A percentile compares a stretch with the other conserved stretches of the same genome.
These are phyloP conservation scores for Peronospora tabacina DNA, from an alignment of 352 stramenopile species.

Conservation along the genomic window DNA sequence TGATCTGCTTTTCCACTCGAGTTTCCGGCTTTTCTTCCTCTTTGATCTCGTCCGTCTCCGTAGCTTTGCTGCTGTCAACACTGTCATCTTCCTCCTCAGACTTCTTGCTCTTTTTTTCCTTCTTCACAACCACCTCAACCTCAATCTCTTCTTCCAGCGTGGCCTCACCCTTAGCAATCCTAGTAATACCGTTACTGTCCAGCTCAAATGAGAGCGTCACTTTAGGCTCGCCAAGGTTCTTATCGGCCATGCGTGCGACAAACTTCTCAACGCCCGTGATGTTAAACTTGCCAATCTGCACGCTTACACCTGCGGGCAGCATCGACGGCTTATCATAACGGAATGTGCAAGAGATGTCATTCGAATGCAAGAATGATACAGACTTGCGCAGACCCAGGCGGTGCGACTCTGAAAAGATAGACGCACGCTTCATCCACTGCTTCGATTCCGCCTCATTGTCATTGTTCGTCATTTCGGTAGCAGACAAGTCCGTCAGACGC, in stretches of 20 bases:
- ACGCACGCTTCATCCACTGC: slow-evolving; percentile 88
- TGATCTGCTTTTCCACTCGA: slow-evolving; percentile 86
- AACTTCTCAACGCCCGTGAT: slow-evolving; percentile 90
- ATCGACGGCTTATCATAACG: slow-evolving; percentile 87
- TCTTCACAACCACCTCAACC: slow-evolving; percentile 55
- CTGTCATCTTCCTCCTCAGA: slow-evolving; percentile 31
- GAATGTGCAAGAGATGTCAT: slow-evolving; percentile 87
- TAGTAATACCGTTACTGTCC: slow-evolving; percentile 86
- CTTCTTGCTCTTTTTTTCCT: slow-evolving; percentile 52
- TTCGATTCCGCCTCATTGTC: slow-evolving; percentile 48
- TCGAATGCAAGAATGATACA: slow-evolving; percentile 91
- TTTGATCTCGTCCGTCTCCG: slow-evolving; percentile 37
- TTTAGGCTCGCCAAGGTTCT: slow-evolving; percentile 88
- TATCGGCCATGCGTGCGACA: slow-evolving; percentile 79
- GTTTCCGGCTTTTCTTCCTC: slow-evolving; percentile 31
- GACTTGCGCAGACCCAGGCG: slow-evolving; percentile 89
- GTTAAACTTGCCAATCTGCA: slow-evolving; percentile 89
- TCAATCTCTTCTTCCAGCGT: slow-evolving; percentile 83
- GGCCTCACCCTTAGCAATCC: slow-evolving; percentile 90
- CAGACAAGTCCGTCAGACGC: slow-evolving; percentile 71
- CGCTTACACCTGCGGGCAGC: slow-evolving; percentile 55
- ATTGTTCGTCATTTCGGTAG: slow-evolving; percentile 37
- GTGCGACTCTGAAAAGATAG: slow-evolving; percentile 84
- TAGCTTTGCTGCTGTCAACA: slow-evolving; percentile 26
- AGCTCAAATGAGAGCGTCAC: slow-evolving; percentile 92